A percentile compares a stretch with the other conserved stretches of the same genome.
Conservation (phyloP, 495 filamentous ascomycete genomes). For the Neurospora africana region DNA sequence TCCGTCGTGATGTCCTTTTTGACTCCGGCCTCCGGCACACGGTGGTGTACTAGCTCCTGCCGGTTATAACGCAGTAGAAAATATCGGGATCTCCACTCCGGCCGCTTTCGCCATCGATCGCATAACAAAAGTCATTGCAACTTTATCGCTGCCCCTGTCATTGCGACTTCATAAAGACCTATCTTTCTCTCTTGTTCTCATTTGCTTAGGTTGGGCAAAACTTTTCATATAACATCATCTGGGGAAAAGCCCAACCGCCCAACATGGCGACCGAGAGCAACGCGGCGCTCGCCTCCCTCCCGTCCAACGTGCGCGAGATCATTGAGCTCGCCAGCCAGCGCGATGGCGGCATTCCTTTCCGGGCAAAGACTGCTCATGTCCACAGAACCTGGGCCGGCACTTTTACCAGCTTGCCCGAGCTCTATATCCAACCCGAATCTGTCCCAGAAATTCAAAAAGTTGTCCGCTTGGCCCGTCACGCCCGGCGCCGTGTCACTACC, state of each 20-base stretch:
- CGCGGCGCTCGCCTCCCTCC: constrained; percentile 7
- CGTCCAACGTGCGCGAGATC: constrained; percentile 11
- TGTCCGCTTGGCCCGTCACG: constrained; percentile 69
- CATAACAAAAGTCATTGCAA: background rate
- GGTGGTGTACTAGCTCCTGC: background rate
- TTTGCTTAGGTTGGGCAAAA: background rate
- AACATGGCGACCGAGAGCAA: constrained; percentile 9
- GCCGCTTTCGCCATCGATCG: background rate
- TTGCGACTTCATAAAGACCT: background rate
- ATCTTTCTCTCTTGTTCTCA: background rate
- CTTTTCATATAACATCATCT: background rate
- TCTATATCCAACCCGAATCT: constrained; percentile 75
- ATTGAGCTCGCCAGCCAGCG: constrained; percentile 9
- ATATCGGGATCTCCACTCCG: background rate
- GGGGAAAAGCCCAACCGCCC: background rate
- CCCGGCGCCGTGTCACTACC: constrained; percentile 66
- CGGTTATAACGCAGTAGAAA: background rate
- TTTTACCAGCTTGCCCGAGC: constrained; percentile 74
- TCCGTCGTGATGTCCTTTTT: background rate
- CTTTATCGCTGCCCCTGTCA: background rate
- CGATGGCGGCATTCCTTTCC: constrained; percentile 54
- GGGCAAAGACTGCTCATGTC: constrained; percentile 53
- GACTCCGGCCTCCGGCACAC: background rate
- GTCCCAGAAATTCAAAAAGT: constrained; percentile 73
- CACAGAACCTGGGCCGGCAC: constrained; percentile 98